Conservation (phyloP, 257 asterid genomes). For the Verbascum thapsus region DNA sequence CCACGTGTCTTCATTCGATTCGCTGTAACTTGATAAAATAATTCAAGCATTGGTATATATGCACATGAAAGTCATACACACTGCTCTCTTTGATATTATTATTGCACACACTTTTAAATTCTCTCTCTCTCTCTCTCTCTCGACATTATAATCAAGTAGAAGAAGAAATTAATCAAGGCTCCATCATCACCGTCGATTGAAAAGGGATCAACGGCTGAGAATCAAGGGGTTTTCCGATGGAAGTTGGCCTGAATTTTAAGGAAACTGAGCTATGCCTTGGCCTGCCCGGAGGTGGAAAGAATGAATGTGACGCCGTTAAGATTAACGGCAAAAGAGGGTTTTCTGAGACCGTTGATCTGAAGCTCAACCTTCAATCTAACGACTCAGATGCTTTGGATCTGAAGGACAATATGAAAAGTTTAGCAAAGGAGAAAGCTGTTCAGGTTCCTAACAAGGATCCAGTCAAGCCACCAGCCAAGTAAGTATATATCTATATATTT, state of each 20-base stretch:
- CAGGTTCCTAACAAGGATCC: constrained; percentile 40
- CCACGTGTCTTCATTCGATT: constrained; percentile 62
- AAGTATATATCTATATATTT: constrained; percentile 3
- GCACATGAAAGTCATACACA: constrained; percentile 31
- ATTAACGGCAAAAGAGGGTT: constrained; percentile 53
- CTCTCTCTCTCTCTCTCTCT: not conserved
- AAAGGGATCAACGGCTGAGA: no score
- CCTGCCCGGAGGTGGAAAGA: constrained; percentile 40
- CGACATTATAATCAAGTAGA: constrained; percentile 3
- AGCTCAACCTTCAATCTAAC: constrained; percentile 52
- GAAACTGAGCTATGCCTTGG: constrained; percentile 68
- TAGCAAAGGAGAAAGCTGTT: constrained; percentile 30
- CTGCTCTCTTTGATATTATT: constrained; percentile 43
- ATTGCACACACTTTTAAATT: constrained; percentile 13
- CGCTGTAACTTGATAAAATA: constrained; percentile 28
- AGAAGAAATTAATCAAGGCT: not conserved
- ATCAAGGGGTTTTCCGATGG: constrained; percentile 29
- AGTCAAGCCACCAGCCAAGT: constrained; percentile 64
- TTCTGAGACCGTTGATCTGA: constrained; percentile 65
- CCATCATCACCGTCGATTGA: constrained; percentile 1
- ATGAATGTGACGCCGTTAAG: constrained; percentile 34
- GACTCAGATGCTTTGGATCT: constrained; percentile 39
- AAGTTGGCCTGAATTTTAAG: constrained; percentile 42
- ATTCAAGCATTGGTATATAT: constrained; percentile 43
- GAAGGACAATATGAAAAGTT: constrained; percentile 31